Percentiles rank a stretch among this genome's conserved stretches.
Evolutionary conservation across 176 grass and related monocot genomes (phyloP).

Genomic region (Oryza glaberrima): DNA sequence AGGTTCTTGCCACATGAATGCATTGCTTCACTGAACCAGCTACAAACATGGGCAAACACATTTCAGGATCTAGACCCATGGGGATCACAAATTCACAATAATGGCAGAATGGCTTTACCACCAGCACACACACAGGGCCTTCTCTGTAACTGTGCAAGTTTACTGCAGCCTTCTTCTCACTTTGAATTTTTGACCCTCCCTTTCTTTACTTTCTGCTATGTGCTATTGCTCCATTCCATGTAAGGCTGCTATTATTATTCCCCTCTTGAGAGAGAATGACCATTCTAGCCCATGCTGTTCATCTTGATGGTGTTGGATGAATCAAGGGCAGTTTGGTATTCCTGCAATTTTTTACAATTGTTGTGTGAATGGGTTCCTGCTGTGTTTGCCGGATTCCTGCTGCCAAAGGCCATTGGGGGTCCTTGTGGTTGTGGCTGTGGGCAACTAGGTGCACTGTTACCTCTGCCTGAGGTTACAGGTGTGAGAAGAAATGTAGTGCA

Average conservation of each 20-base stretch:
- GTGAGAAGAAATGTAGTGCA: neutral
- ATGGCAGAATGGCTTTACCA: neutral
- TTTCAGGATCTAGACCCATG: conserved; percentile 36
- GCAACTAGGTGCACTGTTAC: conserved; percentile 23
- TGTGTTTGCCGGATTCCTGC: conserved; percentile 48
- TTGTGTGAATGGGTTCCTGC: conserved; percentile 25
- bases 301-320: neutral
- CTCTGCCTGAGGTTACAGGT: conserved; percentile 40
- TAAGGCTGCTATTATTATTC: conserved; percentile 38
- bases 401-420: conserved; percentile 16
- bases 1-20: neutral
- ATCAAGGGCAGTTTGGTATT: conserved; percentile 34
- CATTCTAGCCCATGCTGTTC: neutral
- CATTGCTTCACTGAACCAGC: neutral
- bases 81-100: conserved; percentile 22
- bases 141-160: conserved; percentile 46
- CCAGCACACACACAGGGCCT: neutral
- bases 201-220: conserved; percentile 32
- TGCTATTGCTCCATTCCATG: conserved; percentile 43
- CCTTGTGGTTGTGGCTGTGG: conserved; percentile 13
- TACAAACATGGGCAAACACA: neutral
- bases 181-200: conserved; percentile 28
- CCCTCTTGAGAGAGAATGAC: conserved; percentile 5
- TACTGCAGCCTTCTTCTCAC: conserved; percentile 14
- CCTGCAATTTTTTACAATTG: conserved; percentile 34